Conservation (phyloP, 345 rosid genomes). For the Boechera stricta region DNA sequence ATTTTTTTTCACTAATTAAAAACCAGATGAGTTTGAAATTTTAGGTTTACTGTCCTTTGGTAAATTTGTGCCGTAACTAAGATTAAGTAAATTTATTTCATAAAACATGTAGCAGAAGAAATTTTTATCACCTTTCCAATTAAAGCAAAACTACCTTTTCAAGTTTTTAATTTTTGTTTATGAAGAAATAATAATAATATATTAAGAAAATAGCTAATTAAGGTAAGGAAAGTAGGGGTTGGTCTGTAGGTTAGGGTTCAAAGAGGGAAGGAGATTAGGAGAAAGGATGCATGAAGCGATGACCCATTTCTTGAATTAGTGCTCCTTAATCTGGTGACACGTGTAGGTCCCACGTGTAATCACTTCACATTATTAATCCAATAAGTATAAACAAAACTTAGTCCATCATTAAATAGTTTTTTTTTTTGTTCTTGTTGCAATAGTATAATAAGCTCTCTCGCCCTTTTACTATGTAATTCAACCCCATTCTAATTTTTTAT, state of each 20-base stretch:
- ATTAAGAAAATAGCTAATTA: neutral
- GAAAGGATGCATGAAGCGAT: constrained; percentile 43
- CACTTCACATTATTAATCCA: constrained; percentile 18
- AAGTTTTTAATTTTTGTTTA: neutral
- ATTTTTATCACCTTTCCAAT: neutral
- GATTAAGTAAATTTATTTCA: neutral
- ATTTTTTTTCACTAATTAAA: neutral
- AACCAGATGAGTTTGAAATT: neutral
- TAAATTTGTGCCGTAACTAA: neutral
- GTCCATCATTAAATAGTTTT: neutral
- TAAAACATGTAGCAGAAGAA: neutral
- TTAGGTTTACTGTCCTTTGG: neutral
- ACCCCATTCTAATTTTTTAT: neutral
- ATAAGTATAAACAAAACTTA: neutral
- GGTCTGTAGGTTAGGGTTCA: constrained; percentile 55
- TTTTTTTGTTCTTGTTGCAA: neutral
- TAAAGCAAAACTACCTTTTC: neutral
- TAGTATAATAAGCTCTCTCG: neutral
- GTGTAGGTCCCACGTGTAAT: constrained; percentile 46
- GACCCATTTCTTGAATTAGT: constrained; percentile 47
- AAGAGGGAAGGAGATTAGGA: constrained; percentile 46
- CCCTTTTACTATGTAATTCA: constrained; percentile 28
- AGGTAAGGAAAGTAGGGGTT: constrained; percentile 29
- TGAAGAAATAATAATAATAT: neutral
- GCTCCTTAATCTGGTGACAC: constrained; percentile 47